Evolutionary conservation across 148 eudicot species (phyloP).

Genomic region (Nepenthes mirabilis): DNA sequence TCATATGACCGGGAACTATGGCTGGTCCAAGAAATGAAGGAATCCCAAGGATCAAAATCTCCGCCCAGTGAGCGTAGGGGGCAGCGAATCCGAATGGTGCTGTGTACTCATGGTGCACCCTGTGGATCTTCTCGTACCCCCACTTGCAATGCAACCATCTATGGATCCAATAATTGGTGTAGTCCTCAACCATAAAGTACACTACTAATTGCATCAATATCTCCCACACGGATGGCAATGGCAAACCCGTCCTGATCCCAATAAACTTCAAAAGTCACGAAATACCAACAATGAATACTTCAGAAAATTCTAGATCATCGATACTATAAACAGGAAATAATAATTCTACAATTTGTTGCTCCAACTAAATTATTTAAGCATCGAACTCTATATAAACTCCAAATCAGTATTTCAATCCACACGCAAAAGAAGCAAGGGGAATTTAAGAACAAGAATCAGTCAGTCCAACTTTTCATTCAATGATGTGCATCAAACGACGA

Average conservation of each 20-base stretch:
- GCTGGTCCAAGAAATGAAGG: slow-evolving; percentile 92
- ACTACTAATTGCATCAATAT: slow-evolving; percentile 51
- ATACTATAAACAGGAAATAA: neutral
- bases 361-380: too few relatives aligned
- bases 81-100: slow-evolving; percentile 87
- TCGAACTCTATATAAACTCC: too few relatives aligned
- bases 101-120: slow-evolving; percentile 86
- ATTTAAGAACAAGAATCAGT: too few relatives aligned
- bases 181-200: slow-evolving; percentile 77
- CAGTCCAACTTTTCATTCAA: too few relatives aligned
- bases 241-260: slow-evolving; percentile 71
- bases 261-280: slow-evolving; percentile 36
- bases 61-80: slow-evolving; percentile 92
- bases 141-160: slow-evolving; percentile 68
- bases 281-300: neutral
- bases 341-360: neutral
- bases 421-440: too few relatives aligned
- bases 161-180: slow-evolving; percentile 83
- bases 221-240: slow-evolving; percentile 73
- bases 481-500: too few relatives aligned
- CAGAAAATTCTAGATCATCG: neutral
- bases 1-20: slow-evolving; percentile 77
- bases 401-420: too few relatives aligned
- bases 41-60: slow-evolving; percentile 81
- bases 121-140: slow-evolving; percentile 90